Conservation (phyloP, 176 grass and related monocot species). For the Elymus sibiricus region DNA sequence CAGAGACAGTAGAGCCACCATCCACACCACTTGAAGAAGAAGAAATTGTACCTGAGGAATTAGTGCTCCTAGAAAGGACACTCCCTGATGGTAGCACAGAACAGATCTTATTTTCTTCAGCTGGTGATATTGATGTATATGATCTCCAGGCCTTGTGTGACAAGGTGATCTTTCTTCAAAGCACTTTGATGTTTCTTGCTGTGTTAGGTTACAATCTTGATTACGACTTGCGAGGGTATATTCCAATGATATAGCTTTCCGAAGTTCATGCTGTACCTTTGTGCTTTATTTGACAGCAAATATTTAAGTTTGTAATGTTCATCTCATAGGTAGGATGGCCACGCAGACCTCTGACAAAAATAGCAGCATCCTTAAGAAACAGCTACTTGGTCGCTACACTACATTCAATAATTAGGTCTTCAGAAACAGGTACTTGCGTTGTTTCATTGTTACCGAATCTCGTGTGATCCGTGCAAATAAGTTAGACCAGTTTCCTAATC, state of each 20-base stretch:
- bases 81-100: constrained; percentile 73
- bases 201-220: constrained; percentile 4
- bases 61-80: constrained; percentile 75
- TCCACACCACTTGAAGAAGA: constrained; percentile 67
- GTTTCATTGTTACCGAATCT: constrained; percentile 5
- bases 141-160: constrained; percentile 86
- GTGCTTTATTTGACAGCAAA: background rate
- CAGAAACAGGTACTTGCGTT: constrained; percentile 40
- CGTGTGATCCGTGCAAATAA: constrained; percentile 12
- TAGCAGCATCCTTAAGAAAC: constrained; percentile 91
- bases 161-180: constrained; percentile 55
- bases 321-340: constrained; percentile 92
- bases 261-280: background rate
- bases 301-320: constrained; percentile 21
- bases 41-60: constrained; percentile 59
- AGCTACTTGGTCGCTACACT: constrained; percentile 89
- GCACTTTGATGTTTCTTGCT: constrained; percentile 6
- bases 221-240: background rate
- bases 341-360: constrained; percentile 84
- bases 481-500: constrained; percentile 30
- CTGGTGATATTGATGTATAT: constrained; percentile 82
- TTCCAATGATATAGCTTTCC: background rate
- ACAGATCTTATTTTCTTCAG: constrained; percentile 88
- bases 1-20: constrained; percentile 67
- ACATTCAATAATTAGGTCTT: constrained; percentile 62